Conservation (phyloP, 257 asterid genomes). For the Scutellaria barbata region DNA sequence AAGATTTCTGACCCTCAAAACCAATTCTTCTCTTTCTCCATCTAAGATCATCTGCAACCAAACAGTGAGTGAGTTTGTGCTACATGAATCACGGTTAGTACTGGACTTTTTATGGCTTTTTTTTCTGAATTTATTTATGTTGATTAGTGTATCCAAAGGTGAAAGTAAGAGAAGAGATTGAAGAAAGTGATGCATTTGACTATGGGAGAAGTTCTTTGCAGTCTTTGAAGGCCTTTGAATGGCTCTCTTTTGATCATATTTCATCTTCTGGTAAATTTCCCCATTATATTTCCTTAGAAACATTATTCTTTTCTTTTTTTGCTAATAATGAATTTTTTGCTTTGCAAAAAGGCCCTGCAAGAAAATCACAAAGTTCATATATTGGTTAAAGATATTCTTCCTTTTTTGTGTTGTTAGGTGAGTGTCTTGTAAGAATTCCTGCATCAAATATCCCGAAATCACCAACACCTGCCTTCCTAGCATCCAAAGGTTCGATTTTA, state of each 20-base stretch:
- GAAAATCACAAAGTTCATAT: too few relatives aligned
- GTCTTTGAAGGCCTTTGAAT: slow-evolving; percentile 58
- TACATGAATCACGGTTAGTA: not conserved
- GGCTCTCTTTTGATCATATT: slow-evolving; percentile 51
- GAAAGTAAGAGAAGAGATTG: slow-evolving; percentile 58
- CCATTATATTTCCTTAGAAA: too few relatives aligned
- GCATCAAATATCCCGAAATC: slow-evolving; percentile 46
- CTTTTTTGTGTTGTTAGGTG: slow-evolving; percentile 45
- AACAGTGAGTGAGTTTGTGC: slow-evolving; percentile 14
- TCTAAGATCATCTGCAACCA: slow-evolving; percentile 26
- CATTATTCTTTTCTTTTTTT: too few relatives aligned
- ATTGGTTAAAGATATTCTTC: not conserved
- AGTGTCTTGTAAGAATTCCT: slow-evolving; percentile 63
- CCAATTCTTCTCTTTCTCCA: slow-evolving; percentile 12
- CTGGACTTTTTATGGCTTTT: slow-evolving; percentile 23
- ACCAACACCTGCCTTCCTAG: slow-evolving; percentile 43
- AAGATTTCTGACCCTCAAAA: slow-evolving; percentile 11
- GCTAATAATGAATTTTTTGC: too few relatives aligned
- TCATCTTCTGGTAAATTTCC: slow-evolving; percentile 58
- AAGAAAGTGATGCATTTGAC: slow-evolving; percentile 56
- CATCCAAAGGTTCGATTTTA: slow-evolving; percentile 46
- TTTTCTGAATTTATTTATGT: not conserved
- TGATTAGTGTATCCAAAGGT: slow-evolving; percentile 76
- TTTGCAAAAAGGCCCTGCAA: too few relatives aligned
- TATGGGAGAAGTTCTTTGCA: slow-evolving; percentile 58